Conservation (phyloP, 306 rosid genomes). For the Morella rubra region DNA sequence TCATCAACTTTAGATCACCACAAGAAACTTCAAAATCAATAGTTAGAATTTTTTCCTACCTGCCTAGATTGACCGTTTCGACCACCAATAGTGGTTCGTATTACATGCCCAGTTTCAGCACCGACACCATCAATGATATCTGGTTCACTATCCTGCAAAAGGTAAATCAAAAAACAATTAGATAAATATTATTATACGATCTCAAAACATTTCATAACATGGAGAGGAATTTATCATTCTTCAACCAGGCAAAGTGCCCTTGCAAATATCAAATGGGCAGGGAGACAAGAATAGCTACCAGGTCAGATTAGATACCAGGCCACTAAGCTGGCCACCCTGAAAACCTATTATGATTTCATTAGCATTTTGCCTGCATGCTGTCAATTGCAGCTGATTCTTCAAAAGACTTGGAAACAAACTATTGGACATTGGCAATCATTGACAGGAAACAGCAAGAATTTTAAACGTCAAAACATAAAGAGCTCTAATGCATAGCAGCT, state of each 20-base stretch:
- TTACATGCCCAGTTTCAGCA: constrained; percentile 89
- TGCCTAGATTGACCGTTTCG: constrained; percentile 89
- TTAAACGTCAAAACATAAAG: background rate
- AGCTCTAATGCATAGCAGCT: constrained; percentile 22
- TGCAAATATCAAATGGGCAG: background rate
- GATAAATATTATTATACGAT: background rate
- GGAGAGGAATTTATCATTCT: constrained; percentile 3
- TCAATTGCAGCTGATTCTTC: constrained; percentile 7
- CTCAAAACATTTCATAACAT: background rate
- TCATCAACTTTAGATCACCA: constrained; percentile 6
- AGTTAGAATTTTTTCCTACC: constrained; percentile 42
- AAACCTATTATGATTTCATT: background rate
- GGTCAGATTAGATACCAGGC: too few relatives aligned
- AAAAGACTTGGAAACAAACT: background rate
- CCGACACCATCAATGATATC: constrained; percentile 86
- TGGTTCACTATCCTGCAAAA: constrained; percentile 82
- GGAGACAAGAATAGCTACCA: too few relatives aligned
- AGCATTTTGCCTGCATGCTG: background rate
- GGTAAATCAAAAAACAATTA: constrained; percentile 7
- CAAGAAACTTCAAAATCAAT: background rate
- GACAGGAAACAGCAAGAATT: constrained; percentile 15
- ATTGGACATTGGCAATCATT: constrained; percentile 1
- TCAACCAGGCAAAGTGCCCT: background rate
- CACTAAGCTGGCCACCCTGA: too few relatives aligned
- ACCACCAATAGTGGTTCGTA: constrained; percentile 78